These are phyloP conservation scores for Stagonosporopsis tanaceti DNA, from an alignment of 2,329 filamentous ascomycete genomes.

Conservation along the genomic window DNA sequence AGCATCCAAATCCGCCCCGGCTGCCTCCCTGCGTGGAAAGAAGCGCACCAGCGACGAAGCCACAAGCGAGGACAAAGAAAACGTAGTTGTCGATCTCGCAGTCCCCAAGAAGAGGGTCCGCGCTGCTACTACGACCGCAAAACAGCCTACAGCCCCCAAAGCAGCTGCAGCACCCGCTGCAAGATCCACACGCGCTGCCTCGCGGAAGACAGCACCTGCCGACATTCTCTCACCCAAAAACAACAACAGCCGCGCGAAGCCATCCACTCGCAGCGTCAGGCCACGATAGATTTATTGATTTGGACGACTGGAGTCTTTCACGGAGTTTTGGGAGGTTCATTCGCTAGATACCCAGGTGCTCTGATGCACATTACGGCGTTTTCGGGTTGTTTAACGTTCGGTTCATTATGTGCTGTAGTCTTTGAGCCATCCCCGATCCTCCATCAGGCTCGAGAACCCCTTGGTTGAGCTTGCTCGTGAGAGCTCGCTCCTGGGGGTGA, in stretches of 20 bases:
- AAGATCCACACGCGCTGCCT: constrained; percentile 35
- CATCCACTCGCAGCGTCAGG: constrained; percentile 28
- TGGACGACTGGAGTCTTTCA: constrained; percentile 10
- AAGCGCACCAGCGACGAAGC: constrained; percentile 41
- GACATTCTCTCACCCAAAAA: constrained; percentile 38
- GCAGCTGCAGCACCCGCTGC: constrained; percentile 20
- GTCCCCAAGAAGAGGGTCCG: constrained; percentile 33
- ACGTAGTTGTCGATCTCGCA: constrained; percentile 27
- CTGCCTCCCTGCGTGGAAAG: constrained; percentile 24
- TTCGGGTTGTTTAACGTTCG: neutral
- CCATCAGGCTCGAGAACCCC: constrained; percentile 8
- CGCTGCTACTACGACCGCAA: constrained; percentile 17
- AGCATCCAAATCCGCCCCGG: constrained; percentile 21
- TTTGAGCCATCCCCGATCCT: constrained; percentile 4
- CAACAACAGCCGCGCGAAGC: constrained; percentile 28
- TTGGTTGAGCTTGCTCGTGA: constrained; percentile 9
- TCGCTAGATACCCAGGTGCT: constrained; percentile 17
- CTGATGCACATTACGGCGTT: constrained; percentile 19
- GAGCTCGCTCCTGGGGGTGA: constrained; percentile 12
- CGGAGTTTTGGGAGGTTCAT: constrained; percentile 20
- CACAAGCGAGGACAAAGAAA: constrained; percentile 42
- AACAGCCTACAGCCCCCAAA: constrained; percentile 20
- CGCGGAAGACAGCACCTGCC: constrained; percentile 28
- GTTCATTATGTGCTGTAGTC: neutral
- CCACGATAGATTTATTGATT: constrained; percentile 31